phyloP scores from a whole-genome alignment of 1,284 basidiomycete genomes.

The Cutaneotrichosporon spelunceum region DNA sequence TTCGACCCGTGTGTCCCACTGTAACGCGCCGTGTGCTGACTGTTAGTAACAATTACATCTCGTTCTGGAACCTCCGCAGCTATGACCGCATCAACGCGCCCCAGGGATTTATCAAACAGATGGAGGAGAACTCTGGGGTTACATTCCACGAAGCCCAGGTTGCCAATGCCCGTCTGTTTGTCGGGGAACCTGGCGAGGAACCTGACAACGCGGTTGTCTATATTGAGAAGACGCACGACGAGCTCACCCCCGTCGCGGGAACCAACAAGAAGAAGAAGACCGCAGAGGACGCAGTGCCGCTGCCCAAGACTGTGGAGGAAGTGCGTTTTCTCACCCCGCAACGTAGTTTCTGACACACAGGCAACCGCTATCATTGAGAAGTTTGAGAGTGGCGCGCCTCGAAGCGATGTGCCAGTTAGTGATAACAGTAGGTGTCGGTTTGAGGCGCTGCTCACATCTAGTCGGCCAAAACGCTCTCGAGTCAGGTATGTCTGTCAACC shows the following conservation, averaged over 20 bases:
- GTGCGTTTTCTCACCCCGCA: constrained; percentile 12
- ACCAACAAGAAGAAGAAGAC: constrained; percentile 48
- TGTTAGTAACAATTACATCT: constrained; percentile 52
- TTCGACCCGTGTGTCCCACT: constrained; percentile 64
- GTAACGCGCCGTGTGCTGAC: background rate
- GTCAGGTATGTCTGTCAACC: constrained; percentile 59
- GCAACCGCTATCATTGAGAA: constrained; percentile 62
- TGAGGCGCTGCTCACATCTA: constrained; percentile 48
- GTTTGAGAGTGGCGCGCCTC: constrained; percentile 64
- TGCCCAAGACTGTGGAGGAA: constrained; percentile 64
- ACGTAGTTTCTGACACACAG: constrained; percentile 16
- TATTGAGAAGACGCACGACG: constrained; percentile 53
- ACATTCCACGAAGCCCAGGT: constrained; percentile 80
- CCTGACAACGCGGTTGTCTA: constrained; percentile 50
- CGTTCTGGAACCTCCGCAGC: constrained; percentile 81
- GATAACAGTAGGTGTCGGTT: constrained; percentile 12
- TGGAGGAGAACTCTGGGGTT: constrained; percentile 72
- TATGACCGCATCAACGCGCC: constrained; percentile 88
- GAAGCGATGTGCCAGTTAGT: constrained; percentile 36
- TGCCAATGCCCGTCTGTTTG: constrained; percentile 77
- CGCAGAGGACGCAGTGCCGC: constrained; percentile 41
- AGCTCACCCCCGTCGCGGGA: constrained; percentile 60
- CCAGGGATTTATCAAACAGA: constrained; percentile 60
- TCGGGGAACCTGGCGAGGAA: constrained; percentile 51
- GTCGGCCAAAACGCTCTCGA: constrained; percentile 73